phyloP scores from a whole-genome alignment of 2,329 filamentous ascomycete genomes.

The Botrytis fabae region DNA sequence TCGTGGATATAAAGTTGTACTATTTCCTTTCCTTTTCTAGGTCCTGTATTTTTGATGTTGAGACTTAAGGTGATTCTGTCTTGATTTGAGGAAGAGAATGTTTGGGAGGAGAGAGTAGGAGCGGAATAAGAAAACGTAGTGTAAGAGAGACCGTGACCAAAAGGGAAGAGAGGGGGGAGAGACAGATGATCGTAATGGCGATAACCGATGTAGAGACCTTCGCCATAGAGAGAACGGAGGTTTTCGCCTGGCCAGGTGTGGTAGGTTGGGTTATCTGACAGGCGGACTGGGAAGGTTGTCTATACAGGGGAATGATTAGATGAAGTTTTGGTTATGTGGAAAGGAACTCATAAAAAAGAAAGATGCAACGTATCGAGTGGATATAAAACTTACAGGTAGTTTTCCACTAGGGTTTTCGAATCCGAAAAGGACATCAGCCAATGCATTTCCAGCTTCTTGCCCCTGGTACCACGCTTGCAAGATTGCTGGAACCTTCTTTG shows the following conservation, averaged over 20 bases:
- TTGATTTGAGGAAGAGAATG: constrained; percentile 37
- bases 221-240: constrained; percentile 66
- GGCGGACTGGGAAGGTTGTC: constrained; percentile 64
- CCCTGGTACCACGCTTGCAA: constrained; percentile 72
- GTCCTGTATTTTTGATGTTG: constrained; percentile 61
- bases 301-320: constrained; percentile 34
- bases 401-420: constrained; percentile 66
- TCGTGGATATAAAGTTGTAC: constrained; percentile 70
- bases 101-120: constrained; percentile 50
- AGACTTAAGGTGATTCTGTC: constrained; percentile 44
- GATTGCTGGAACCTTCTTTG: constrained; percentile 61
- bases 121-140: constrained; percentile 66
- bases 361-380: background rate
- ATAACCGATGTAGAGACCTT: constrained; percentile 74
- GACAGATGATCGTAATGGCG: constrained; percentile 66
- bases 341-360: background rate
- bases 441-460: constrained; percentile 67
- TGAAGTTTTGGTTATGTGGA: background rate
- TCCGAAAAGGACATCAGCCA: constrained; percentile 67
- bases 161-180: constrained; percentile 65
- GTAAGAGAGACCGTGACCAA: constrained; percentile 74
- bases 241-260: constrained; percentile 75
- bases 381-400: constrained; percentile 48
- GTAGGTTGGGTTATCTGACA: constrained; percentile 68
- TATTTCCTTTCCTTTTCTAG: constrained; percentile 58